Evolutionary conservation across 2,329 filamentous ascomycete genomes (phyloP), one percentile per base, ranked within the genome.

Genomic region (Nannizziopsis barbatae): DNA sequence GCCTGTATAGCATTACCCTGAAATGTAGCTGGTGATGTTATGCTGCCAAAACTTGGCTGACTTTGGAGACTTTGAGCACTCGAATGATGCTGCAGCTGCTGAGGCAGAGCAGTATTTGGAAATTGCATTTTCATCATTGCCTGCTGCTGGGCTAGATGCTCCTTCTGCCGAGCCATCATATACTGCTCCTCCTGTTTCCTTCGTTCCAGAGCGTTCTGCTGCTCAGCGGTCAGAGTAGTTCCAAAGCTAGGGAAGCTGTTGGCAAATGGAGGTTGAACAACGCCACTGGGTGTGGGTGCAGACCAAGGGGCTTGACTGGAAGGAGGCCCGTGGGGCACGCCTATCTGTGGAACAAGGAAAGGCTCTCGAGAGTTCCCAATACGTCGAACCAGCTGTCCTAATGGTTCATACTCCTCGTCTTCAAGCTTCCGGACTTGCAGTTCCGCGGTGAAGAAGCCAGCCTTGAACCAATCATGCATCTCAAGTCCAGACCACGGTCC

Each of bases 401-500:
- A 72, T 10, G 90, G 92, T 65, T 98, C 92, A 59, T 95, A 98
- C 43, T 98, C 90, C 0, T 76, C 73, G 60, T 98, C 92, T 63
- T 98, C 92, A 4, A 90, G 74, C 64, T 95, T 95, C 71, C 93
- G 95, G 30, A 98, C 92, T 38, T 93, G 80, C 15, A 98, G 74
- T 58, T 98, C 90, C 0, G 90, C 83, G 0, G 87, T 94, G 68
- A 98, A 98, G 70, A 96, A 98, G 40, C 90, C 89, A 33, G 89
- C 90, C 65, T 96, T 96, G 70, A 96, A 98, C 92, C 92, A 98
- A 59, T 98, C 93, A 57, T 98, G 93, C 92, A 98, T 98, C 67
- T 98, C 92, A 43, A 98, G 71, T 1, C 92, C 92, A 35, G 88
- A 95, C 69, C 92, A 98, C 0, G 92, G 92, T 0, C 92, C 92